Conservation (phyloP, 2,329 filamentous ascomycete genomes). For the Trichophyton mentagrophytes region DNA sequence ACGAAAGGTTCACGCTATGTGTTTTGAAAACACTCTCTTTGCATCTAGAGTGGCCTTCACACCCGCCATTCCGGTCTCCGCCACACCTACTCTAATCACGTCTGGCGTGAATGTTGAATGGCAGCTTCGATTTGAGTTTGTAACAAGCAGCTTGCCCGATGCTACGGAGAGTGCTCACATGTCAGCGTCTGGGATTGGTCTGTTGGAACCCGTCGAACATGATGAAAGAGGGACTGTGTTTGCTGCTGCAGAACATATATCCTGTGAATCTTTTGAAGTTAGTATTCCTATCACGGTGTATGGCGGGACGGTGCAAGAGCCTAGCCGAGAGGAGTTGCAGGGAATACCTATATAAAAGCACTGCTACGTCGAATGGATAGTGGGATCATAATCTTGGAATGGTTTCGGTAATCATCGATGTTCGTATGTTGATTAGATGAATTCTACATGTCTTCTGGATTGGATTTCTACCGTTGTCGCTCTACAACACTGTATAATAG, state of each 20-base stretch:
- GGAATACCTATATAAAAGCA: constrained; percentile 28
- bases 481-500: too few relatives aligned
- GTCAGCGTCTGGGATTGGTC: constrained; percentile 31
- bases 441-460: neutral
- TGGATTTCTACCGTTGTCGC: too few relatives aligned
- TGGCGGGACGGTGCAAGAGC: constrained; percentile 40
- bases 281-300: constrained; percentile 75
- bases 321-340: constrained; percentile 27
- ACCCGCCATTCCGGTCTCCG: constrained; percentile 67
- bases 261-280: constrained; percentile 84
- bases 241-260: constrained; percentile 63
- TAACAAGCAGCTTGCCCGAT: constrained; percentile 50
- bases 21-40: constrained; percentile 72
- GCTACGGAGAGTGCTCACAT: constrained; percentile 21
- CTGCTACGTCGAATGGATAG: neutral
- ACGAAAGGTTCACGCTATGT: constrained; percentile 62
- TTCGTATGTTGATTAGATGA: neutral
- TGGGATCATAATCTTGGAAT: neutral
- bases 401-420: neutral
- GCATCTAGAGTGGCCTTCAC: constrained; percentile 66
- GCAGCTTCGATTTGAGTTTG: constrained; percentile 85
- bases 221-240: constrained; percentile 69
- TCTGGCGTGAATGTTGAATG: constrained; percentile 78
- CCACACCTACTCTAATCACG: constrained; percentile 85
- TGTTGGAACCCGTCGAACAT: constrained; percentile 67